Conservation (phyloP, 176 grass and related monocot genomes). For the Otatea glauca region DNA sequence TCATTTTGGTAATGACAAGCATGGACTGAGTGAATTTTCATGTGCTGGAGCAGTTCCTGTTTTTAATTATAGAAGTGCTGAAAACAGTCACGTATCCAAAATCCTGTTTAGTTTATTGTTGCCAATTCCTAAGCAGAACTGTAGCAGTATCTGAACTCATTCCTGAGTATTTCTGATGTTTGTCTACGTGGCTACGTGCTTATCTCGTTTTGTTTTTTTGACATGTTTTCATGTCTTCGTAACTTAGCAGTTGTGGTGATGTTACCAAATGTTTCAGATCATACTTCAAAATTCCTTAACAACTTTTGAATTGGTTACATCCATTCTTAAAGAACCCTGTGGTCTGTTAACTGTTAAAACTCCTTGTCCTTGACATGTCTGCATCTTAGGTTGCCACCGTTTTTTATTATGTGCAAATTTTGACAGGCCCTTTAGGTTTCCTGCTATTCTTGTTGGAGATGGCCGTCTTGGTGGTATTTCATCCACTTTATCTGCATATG, state of each 20-base stretch:
- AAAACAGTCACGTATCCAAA: neutral
- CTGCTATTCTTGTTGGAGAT: constrained; percentile 91
- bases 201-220: neutral
- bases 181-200: neutral
- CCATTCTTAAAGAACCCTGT: neutral
- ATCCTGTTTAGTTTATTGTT: neutral
- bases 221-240: neutral
- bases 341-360: neutral
- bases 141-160: neutral
- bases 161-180: neutral
- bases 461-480: constrained; percentile 91
- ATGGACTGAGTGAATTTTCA: neutral
- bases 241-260: neutral
- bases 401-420: constrained; percentile 27
- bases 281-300: neutral
- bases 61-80: neutral
- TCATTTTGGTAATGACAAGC: neutral
- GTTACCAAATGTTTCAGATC: neutral
- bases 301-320: neutral
- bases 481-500: constrained; percentile 87
- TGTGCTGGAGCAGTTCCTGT: constrained; percentile 12
- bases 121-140: neutral
- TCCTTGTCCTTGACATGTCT: neutral
- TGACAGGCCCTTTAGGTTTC: constrained; percentile 80
- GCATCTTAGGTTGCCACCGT: neutral